Evolutionary conservation across 2,329 filamentous ascomycete species (phyloP).

Genomic region (Aspergillus transmontanensis): DNA sequence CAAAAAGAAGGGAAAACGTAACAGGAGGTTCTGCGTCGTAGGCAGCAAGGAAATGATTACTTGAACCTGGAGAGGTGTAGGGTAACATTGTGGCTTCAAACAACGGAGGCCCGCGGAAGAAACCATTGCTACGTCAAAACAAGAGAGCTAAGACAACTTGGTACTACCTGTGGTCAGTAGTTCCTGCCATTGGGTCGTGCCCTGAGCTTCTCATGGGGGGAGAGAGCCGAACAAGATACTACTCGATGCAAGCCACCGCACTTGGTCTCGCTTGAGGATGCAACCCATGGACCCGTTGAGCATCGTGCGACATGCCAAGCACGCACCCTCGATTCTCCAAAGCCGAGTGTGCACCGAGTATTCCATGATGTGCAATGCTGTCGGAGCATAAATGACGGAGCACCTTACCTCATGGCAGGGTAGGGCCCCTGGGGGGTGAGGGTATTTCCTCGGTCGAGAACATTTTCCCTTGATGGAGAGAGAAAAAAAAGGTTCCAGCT

Average conservation of each 20-base stretch:
- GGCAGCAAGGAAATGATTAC: neutral
- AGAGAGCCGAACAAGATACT: neutral
- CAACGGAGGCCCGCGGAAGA: neutral
- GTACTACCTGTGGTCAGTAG: neutral
- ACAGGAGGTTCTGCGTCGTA: neutral
- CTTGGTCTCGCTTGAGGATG: neutral
- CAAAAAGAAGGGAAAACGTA: neutral
- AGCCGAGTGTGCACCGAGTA: too few species aligned
- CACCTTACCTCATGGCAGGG: neutral
- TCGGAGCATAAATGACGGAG: neutral
- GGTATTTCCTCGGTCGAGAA: neutral
- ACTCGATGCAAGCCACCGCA: slow-evolving; percentile 7
- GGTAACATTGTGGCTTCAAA: slow-evolving; percentile 1
- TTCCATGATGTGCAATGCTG: neutral
- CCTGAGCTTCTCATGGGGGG: neutral
- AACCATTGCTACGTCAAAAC: neutral
- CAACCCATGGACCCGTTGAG: neutral
- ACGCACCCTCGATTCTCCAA: neutral
- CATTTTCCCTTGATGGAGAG: neutral
- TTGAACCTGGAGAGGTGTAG: neutral
- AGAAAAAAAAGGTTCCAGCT: neutral
- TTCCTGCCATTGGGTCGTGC: neutral
- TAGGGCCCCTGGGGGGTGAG: neutral
- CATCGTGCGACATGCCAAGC: slow-evolving; percentile 3
- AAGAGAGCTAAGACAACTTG: slow-evolving; percentile 1